Conservation (phyloP, 495 filamentous ascomycete genomes). For the Penicillium salamii region DNA sequence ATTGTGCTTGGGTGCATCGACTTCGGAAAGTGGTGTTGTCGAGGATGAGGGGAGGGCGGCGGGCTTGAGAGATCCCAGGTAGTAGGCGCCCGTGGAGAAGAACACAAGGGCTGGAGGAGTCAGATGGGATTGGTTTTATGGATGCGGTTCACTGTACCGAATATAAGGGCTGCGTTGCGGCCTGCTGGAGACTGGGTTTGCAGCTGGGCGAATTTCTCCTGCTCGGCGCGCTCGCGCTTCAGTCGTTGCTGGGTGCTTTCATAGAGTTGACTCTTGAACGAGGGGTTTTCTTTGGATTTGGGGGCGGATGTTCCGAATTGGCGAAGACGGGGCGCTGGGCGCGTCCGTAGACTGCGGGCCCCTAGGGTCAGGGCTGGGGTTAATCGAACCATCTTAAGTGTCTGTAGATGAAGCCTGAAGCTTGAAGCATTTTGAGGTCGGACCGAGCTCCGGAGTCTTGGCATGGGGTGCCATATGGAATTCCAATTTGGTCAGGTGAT, state of each 20-base stretch:
- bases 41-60: constrained; percentile 62
- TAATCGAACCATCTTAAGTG: constrained; percentile 16
- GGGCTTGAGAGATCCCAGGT: constrained; percentile 61
- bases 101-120: constrained; percentile 50
- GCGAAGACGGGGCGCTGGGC: constrained; percentile 15
- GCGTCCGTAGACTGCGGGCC: constrained; percentile 21
- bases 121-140: background rate
- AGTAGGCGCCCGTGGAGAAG: constrained; percentile 64
- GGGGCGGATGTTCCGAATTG: constrained; percentile 19
- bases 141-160: constrained; percentile 46
- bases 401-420: constrained; percentile 2
- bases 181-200: constrained; percentile 51
- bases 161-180: constrained; percentile 59
- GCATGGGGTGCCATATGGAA: too few species aligned
- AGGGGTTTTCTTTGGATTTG: constrained; percentile 31
- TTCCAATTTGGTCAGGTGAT: too few species aligned
- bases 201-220: constrained; percentile 59
- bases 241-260: constrained; percentile 77
- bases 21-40: constrained; percentile 64
- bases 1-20: constrained; percentile 65
- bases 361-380: constrained; percentile 17
- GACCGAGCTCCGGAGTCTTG: constrained; percentile 4
- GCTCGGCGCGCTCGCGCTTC: constrained; percentile 68
- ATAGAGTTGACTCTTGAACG: constrained; percentile 85
- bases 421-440: constrained; percentile 1